These are phyloP conservation scores for Mycena maculata DNA, from an alignment of 768 basidiomycete genomes.

Conservation along the genomic window DNA sequence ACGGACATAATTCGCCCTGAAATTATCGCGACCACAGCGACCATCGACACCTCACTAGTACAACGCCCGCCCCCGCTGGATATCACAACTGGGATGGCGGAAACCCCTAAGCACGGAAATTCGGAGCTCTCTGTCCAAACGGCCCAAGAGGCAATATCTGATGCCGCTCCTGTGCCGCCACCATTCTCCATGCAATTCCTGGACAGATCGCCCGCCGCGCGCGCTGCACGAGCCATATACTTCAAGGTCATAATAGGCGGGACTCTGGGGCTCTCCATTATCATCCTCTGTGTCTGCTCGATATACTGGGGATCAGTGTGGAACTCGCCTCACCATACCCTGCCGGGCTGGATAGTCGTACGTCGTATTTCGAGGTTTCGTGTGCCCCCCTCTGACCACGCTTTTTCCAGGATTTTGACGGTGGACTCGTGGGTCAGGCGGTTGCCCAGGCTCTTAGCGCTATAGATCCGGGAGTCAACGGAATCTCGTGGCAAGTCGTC, in stretches of 20 bases:
- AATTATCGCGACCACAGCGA: no score
- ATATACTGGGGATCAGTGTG: constrained; percentile 71
- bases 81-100: no score
- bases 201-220: constrained; percentile 32
- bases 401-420: constrained; percentile 68
- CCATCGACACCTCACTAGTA: no score
- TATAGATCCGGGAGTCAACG: constrained; percentile 40
- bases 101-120: no score
- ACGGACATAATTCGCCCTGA: no score
- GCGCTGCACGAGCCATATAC: constrained; percentile 52
- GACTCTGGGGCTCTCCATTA: constrained; percentile 45
- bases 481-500: constrained; percentile 59
- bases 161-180: no score
- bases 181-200: constrained; percentile 38
- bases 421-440: constrained; percentile 59
- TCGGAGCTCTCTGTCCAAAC: no score
- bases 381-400: neutral
- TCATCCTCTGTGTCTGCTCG: constrained; percentile 59
- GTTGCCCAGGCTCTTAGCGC: constrained; percentile 55
- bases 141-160: no score
- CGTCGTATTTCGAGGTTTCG: constrained; percentile 34
- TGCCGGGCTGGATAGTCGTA: constrained; percentile 70
- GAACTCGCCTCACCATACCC: constrained; percentile 42
- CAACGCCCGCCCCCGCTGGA: no score
- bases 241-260: constrained; percentile 53